A percentile compares a stretch with the other conserved stretches of the same genome.
phyloP scores from a whole-genome alignment of 1,139 yeast species.

The Yarrowia galli region DNA sequence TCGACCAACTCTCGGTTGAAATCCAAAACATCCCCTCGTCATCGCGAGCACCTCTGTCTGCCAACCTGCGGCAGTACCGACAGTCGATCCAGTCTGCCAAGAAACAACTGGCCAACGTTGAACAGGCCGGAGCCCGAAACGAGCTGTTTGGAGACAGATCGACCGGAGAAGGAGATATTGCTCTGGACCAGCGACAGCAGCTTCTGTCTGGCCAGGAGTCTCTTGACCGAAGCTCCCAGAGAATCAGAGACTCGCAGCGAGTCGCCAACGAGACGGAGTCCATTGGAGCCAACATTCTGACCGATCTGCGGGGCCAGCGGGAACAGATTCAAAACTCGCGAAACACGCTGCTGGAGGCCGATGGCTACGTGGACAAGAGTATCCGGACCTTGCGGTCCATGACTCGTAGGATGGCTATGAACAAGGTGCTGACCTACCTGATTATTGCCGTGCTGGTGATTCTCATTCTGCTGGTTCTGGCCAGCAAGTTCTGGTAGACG shows the following conservation, averaged over 20 bases:
- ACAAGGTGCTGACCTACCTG: slow-evolving; percentile 91
- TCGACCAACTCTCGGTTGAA: slow-evolving; percentile 82
- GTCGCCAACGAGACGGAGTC: slow-evolving; percentile 91
- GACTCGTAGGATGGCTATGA: slow-evolving; percentile 95
- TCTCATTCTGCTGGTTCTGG: slow-evolving; percentile 82
- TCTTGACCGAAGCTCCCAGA: slow-evolving; percentile 80
- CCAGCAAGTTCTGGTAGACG: slow-evolving; percentile 76
- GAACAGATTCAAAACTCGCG: slow-evolving; percentile 90
- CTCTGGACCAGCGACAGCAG: slow-evolving; percentile 80
- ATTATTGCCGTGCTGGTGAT: slow-evolving; percentile 87
- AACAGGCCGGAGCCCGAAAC: slow-evolving; percentile 66
- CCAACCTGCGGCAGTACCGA: slow-evolving; percentile 73
- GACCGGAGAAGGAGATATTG: slow-evolving; percentile 54
- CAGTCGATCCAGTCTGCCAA: slow-evolving; percentile 66
- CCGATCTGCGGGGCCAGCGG: slow-evolving; percentile 88
- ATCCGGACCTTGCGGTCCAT: slow-evolving; percentile 85
- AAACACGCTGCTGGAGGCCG: slow-evolving; percentile 86
- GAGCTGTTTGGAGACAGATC: slow-evolving; percentile 70
- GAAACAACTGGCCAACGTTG: slow-evolving; percentile 53
- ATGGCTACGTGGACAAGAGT: slow-evolving; percentile 88
- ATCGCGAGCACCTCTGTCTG: slow-evolving; percentile 70
- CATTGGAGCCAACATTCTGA: slow-evolving; percentile 89
- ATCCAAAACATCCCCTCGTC: slow-evolving; percentile 80
- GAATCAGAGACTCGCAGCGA: slow-evolving; percentile 86
- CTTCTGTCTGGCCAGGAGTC: slow-evolving; percentile 80